Base-by-base conservation (phyloP, 306 rosid species). In the Abrus pulchellus region DNA sequence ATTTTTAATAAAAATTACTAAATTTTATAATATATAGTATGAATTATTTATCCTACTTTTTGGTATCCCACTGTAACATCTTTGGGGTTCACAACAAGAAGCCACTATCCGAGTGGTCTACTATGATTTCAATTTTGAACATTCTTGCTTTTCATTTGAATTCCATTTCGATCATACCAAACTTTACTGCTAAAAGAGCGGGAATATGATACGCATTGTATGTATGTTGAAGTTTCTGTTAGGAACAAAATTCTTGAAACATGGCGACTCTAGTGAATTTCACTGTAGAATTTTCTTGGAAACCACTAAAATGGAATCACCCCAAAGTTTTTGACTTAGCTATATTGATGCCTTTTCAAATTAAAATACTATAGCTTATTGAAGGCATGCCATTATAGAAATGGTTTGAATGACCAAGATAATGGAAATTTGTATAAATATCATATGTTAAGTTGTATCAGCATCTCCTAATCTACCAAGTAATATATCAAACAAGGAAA, bases 381-480 rank as follows among this genome's bases (percentile, higher is more conserved):
- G 62, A 40, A 76, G 2, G 27, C 48, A 34, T 63, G 59, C 62
- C 61, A 0, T 38, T 76, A 34, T 7, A 34, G 27, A 36, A 62
- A 41, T 32, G 59, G 45, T 61, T 75, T 59, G 45, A 44, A 12
- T 7, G 11, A 29, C 64, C 49, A 72, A 14, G 36, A 53, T 36
- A 14, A 54, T 27, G 11, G 6, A 43, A 53, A 14, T 10, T 54
- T 14, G 5, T 33, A 33, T 3, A n/a, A 70, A 33, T 1, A 49
- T 34, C 5, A 44, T 13, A 3, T 5, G 8, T 29, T 1, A 44
- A 74, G 45, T 43, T 74, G 61, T 62, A 20, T 38, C 28, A 69
- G 9, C 74, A 49, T 33, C 7, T 57, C 47, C 52, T 63, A 50
- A 50, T 76, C 40, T 32, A 20, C 9, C 63, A 34, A 48, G 64